Conservation (phyloP, 2,329 filamentous ascomycete genomes). For the Pseudogymnoascus sp. region DNA sequence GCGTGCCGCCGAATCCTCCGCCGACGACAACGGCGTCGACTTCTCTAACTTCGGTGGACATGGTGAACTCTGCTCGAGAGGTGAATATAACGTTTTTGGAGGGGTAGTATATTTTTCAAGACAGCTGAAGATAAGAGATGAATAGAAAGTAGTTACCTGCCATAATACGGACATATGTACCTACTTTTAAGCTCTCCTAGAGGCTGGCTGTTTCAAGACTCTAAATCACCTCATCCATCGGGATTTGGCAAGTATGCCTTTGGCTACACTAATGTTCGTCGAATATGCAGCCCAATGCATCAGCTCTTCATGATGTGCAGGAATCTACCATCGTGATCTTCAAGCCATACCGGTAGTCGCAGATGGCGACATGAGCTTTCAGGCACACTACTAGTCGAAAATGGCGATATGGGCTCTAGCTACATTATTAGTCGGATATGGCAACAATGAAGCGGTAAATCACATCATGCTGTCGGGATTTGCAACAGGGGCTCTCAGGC, state of each 20-base stretch:
- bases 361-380: not conserved
- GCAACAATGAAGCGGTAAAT: not conserved
- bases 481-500: not conserved
- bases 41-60: not conserved
- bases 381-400: not conserved
- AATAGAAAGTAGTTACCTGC: not conserved
- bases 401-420: not conserved
- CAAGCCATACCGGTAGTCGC: too few relatives aligned
- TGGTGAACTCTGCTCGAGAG: not conserved
- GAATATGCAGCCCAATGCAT: not conserved
- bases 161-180: not conserved
- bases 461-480: not conserved
- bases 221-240: not conserved
- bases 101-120: not conserved
- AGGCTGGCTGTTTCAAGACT: too few relatives aligned
- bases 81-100: not conserved
- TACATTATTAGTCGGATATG: not conserved
- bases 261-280: too few relatives aligned
- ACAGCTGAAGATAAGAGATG: not conserved
- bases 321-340: not conserved
- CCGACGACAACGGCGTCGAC: slow-evolving; percentile 25
- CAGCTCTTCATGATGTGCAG: not conserved
- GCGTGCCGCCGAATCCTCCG: slow-evolving; percentile 21
- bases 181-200: not conserved
- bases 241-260: not conserved